Evolutionary conservation across 2,329 filamentous ascomycete genomes (phyloP), one percentile per base, ranked within the genome.

Genomic region (Ophiostoma himal-ulmi): DNA sequence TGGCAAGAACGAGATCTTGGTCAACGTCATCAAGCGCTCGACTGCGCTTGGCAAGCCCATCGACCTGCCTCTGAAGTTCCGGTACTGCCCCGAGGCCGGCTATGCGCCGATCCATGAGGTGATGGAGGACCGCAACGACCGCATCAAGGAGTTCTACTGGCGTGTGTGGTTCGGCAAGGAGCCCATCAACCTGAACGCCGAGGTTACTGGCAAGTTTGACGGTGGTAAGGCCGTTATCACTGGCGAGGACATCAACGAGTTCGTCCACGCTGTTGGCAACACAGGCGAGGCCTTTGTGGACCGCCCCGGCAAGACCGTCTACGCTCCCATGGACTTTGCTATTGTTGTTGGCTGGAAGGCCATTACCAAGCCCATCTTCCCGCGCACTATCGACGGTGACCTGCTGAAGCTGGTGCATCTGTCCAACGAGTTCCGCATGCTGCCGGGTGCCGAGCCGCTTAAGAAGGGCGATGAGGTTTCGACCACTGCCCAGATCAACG

Each of bases 101-200:
- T 99, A 97, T 78, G 94, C 96, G n/a, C 95, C 95, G 22, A 97
- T 99, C 75, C 91, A 91, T 73, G 95, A 99, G 80, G 91, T 98
- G 73, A 99, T 99, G 95, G 88, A 93, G 48, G 91, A 88, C 70
- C 93, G 95, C 77, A 99, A 99, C 78, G 94, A 99, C 78, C 91
- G 93, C 74, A 98, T 99, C 84, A 99, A 99, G 85, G 92, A 97
- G 80, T 99, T 99, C 80, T 99, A 99, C 85, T 99, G 96, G 89
- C 89, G 90, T 75, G 90, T 96, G 74, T 99, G 95, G 95, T 99
- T 99, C 76, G 95, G 93, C 60, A 86, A 94, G 72, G 94, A 97
- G 77, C 81, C 85, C 62, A 85, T 96, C 68, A 90, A 96, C 70
- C 91, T 97, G 70, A 90, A 97, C 76, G 90, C 91, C 20, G 85